Conservation (phyloP, 116 monocot species). For the Iris pallida region DNA sequence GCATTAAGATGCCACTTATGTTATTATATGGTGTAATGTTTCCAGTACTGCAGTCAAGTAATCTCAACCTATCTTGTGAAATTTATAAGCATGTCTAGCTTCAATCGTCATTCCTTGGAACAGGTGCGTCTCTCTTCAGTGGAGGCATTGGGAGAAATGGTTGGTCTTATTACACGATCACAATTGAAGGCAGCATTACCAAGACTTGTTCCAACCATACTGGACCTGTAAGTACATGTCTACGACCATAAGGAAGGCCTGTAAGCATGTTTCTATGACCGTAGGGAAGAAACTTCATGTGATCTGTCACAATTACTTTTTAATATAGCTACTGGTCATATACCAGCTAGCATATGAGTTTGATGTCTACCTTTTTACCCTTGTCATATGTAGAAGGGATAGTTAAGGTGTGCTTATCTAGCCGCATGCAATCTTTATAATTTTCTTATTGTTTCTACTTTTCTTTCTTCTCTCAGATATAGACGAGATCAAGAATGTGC, state of each 20-base stretch:
- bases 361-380: too few relatives aligned
- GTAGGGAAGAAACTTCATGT: neutral
- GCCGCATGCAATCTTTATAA: neutral
- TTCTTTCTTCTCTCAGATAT: constrained; percentile 39
- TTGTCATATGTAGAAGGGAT: too few relatives aligned
- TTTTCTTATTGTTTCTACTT: constrained; percentile 7
- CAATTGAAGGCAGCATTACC: constrained; percentile 89
- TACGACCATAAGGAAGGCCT: neutral
- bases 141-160: constrained; percentile 95
- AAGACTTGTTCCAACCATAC: constrained; percentile 66
- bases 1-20: too few relatives aligned
- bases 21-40: too few relatives aligned
- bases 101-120: constrained; percentile 2
- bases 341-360: neutral
- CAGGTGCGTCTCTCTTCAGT: constrained; percentile 79
- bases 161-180: constrained; percentile 77
- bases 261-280: constrained; percentile 2
- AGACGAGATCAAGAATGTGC: constrained; percentile 73
- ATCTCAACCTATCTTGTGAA: too few relatives aligned
- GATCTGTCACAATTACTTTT: neutral
- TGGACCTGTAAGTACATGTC: constrained; percentile 60
- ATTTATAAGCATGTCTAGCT: neutral
- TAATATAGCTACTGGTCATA: too few relatives aligned
- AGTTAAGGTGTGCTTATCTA: too few relatives aligned
- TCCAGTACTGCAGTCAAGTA: too few relatives aligned